Conservation (phyloP, 257 asterid species). For the Paraleonurus japonicus region DNA sequence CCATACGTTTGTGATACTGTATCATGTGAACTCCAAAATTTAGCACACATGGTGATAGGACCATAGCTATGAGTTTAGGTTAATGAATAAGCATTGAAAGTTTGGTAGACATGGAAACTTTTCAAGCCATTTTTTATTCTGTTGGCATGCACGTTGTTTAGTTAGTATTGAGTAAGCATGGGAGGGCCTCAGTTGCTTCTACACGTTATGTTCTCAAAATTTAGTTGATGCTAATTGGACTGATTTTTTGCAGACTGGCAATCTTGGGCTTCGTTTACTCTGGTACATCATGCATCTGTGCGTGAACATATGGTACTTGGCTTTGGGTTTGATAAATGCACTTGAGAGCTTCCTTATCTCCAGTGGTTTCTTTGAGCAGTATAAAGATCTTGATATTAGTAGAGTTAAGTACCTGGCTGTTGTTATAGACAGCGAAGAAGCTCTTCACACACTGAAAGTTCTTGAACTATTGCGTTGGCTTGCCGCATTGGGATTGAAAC, state of each 20-base stretch:
- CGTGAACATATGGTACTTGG: constrained; percentile 62
- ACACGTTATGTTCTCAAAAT: background rate
- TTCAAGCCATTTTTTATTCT: background rate
- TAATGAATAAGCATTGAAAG: background rate
- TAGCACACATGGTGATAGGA: background rate
- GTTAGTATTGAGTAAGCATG: constrained; percentile 5
- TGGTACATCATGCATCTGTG: constrained; percentile 70
- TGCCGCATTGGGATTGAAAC: constrained; percentile 55
- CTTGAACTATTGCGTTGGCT: constrained; percentile 76
- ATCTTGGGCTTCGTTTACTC: constrained; percentile 47
- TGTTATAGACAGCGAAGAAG: constrained; percentile 92
- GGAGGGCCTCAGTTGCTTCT: constrained; percentile 3
- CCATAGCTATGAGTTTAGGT: constrained; percentile 4
- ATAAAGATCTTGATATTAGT: constrained; percentile 52
- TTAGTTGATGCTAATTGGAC: constrained; percentile 25
- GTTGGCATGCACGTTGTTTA: background rate
- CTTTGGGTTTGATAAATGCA: constrained; percentile 40
- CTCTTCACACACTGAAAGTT: constrained; percentile 59
- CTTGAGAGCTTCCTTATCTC: constrained; percentile 79
- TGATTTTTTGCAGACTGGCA: constrained; percentile 45
- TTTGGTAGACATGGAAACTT: background rate
- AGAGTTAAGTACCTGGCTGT: constrained; percentile 79
- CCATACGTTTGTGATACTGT: background rate
- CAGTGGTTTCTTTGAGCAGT: constrained; percentile 50
- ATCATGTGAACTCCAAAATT: background rate